Percentiles rank a stretch among this genome's conserved stretches.
Evolutionary conservation across 495 filamentous ascomycete genomes (phyloP).

Genomic region (Penicillium fimorum): DNA sequence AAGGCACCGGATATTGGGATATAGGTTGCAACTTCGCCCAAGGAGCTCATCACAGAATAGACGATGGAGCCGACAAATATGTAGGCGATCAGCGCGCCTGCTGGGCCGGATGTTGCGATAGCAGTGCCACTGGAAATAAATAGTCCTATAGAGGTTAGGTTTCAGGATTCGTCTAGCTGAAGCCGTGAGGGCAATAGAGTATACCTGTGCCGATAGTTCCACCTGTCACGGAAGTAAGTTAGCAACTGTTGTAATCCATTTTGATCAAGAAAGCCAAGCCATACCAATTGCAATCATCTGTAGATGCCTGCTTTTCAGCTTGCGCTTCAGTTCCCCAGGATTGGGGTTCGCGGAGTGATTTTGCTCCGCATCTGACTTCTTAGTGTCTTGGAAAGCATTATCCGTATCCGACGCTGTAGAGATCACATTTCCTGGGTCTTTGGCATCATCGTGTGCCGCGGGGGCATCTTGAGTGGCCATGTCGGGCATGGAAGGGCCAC

Average conservation of each 20-base stretch:
- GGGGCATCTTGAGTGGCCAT: conserved; percentile 21
- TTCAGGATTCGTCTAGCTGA: not conserved
- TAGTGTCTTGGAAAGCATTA: conserved; percentile 24
- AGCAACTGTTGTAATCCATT: conserved; percentile 42
- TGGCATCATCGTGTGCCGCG: conserved; percentile 5
- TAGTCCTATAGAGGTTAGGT: conserved; percentile 32
- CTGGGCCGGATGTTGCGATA: conserved; percentile 60
- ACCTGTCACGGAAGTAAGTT: conserved; percentile 58
- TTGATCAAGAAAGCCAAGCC: conserved; percentile 34
- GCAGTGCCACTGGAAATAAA: conserved; percentile 69
- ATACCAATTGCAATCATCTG: conserved; percentile 66
- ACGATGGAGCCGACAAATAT: conserved; percentile 55
- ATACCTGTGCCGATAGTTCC: conserved; percentile 70
- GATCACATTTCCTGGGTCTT: conserved; percentile 8
- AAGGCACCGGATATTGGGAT: conserved; percentile 70
- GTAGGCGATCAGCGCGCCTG: conserved; percentile 64
- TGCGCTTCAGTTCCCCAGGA: conserved; percentile 43
- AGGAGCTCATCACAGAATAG: conserved; percentile 49
- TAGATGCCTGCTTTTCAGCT: conserved; percentile 62
- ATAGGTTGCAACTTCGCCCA: conserved; percentile 70
- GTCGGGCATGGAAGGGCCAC: conserved; percentile 1
- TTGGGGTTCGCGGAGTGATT: conserved; percentile 13
- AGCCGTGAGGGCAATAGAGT: not conserved
- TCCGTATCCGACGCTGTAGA: conserved; percentile 15
- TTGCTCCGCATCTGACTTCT: conserved; percentile 26